Evolutionary conservation across 2,329 filamentous ascomycete genomes (phyloP), one percentile per base, ranked within the genome.

Genomic region (Penicillium crustosum): DNA sequence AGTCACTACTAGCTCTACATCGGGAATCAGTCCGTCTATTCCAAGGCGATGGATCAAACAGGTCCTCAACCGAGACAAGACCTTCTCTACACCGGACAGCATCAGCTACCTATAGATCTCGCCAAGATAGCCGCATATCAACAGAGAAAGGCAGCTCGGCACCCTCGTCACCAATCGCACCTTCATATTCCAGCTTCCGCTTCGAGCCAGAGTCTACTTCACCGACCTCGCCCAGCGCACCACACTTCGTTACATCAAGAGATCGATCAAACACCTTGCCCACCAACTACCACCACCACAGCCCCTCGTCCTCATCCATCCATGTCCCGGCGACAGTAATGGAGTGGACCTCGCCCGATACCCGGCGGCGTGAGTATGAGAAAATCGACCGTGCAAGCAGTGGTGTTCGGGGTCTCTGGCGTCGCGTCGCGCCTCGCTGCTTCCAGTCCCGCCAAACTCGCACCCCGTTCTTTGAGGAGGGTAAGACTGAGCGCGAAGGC

Each of bases 381-480:
- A 67, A 86, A 82, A 75, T 85, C 79, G 73, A 77, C 66, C 74
- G 75, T 12, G 73, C 74, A 47, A 74, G 68, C 57, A 73, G 68
- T 21, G 78, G 78, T 3, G 61, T 79, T 4, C 71, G 77, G 1
- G 77, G 78, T 2, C 61, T 79, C 7, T 76, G 77, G 72, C 70
- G 75, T 0, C 70, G 72, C 8, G 69, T 78, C 5, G 73, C 76
- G 3, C 77, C 78, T 0, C 68, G 69, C 42, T 78, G 76, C 70
- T 74, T 75, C 55, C 74, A 73, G 31, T 62, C 68, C 13, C 65
- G 67, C 5, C 64, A 71, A 15, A 63, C 65, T 6, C 67, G 76
- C 15, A 70, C 66, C 6, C 75, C 72, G 0, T 80, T 80, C 59
- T 79, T 77, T 52, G 75, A 78, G 49, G 74, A 76, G 47, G 71